Conservation (phyloP, 192 early-diverging fungal species). For the Backusella tuberculispora region DNA sequence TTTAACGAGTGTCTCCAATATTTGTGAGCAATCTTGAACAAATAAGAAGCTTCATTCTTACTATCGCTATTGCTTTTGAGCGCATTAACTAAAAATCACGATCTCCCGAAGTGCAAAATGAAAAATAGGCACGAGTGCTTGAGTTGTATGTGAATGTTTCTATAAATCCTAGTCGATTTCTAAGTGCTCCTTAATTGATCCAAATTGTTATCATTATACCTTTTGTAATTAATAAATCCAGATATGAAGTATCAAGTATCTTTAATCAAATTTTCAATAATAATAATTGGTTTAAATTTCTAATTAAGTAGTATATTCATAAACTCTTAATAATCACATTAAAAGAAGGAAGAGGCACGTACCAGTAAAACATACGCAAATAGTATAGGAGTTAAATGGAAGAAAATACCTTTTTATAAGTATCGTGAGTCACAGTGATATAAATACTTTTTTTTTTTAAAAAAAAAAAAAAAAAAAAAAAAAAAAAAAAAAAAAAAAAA, state of each 20-base stretch:
- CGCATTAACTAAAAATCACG: too few species aligned
- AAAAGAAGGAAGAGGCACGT: not conserved
- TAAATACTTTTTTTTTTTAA: not conserved
- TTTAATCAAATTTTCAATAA: slow-evolving; percentile 7
- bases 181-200: not conserved
- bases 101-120: too few species aligned
- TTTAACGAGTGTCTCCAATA: too few species aligned
- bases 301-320: not conserved
- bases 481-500: too few species aligned
- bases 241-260: not conserved
- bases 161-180: not conserved
- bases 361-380: not conserved
- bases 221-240: not conserved
- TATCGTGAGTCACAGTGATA: not conserved
- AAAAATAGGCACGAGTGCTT: too few species aligned
- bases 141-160: not conserved
- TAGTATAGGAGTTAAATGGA: not conserved
- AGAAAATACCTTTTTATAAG: not conserved
- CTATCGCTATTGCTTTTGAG: too few species aligned
- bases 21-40: too few species aligned
- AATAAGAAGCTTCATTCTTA: too few species aligned
- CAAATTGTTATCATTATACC: not conserved
- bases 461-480: too few species aligned
- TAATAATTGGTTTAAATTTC: not conserved
- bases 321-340: too few species aligned